Conservation (phyloP, 148 eudicot species). For the Euryodendron excelsum region DNA sequence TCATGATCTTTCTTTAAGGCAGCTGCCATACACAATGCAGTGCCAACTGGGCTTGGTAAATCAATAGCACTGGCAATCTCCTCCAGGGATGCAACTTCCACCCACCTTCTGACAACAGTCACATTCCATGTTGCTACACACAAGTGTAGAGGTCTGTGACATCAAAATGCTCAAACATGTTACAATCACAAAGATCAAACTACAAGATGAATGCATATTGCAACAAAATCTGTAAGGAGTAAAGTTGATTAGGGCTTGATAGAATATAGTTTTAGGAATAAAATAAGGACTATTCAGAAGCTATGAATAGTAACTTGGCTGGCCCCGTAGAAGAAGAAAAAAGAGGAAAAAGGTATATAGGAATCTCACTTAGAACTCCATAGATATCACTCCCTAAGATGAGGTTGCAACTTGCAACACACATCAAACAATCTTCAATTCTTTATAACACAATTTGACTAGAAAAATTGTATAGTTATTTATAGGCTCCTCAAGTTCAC, state of each 20-base stretch:
- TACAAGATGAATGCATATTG: neutral
- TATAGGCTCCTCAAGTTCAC: neutral
- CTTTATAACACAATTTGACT: neutral
- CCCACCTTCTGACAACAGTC: slow-evolving; percentile 86
- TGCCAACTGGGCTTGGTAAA: slow-evolving; percentile 69
- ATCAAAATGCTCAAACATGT: slow-evolving; percentile 21
- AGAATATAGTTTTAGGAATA: neutral
- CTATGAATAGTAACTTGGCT: too few species aligned
- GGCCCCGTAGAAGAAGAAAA: neutral
- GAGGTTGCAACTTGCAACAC: neutral
- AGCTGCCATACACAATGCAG: slow-evolving; percentile 98
- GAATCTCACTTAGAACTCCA: neutral
- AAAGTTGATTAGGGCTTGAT: neutral
- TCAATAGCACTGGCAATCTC: slow-evolving; percentile 83
- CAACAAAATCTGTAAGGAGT: neutral
- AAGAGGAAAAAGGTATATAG: neutral
- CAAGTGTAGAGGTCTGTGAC: slow-evolving; percentile 85
- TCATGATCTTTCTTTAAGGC: slow-evolving; percentile 91
- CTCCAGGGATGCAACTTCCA: slow-evolving; percentile 76
- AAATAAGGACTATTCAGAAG: too few species aligned
- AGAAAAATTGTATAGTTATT: too few species aligned
- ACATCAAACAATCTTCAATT: neutral
- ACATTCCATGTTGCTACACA: slow-evolving; percentile 87
- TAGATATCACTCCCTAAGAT: slow-evolving; percentile 1
- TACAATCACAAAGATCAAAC: slow-evolving; percentile 6